Percentiles rank a stretch among this genome's conserved stretches.
Conservation (phyloP, 768 basidiomycete species). For the Calocera cornea region DNA sequence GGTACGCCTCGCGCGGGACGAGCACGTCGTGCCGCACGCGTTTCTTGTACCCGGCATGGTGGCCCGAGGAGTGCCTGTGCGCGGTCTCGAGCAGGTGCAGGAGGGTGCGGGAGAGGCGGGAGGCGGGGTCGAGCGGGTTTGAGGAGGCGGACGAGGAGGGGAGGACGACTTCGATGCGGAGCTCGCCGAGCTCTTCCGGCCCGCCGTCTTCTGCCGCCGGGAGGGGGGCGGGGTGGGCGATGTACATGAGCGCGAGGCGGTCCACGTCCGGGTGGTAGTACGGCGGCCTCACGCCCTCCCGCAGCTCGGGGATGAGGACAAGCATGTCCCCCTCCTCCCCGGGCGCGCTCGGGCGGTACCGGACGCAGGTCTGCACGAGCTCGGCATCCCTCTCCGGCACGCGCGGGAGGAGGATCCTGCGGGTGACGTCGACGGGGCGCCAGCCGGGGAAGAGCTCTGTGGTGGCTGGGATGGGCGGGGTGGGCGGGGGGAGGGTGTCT, state of each 20-base stretch:
- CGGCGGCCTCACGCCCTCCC: slow-evolving; percentile 40
- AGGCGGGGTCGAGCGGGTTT: slow-evolving; percentile 39
- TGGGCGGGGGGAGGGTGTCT: slow-evolving; percentile 27
- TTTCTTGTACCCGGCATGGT: slow-evolving; percentile 69
- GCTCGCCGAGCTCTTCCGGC: neutral
- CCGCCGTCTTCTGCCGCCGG: slow-evolving; percentile 14
- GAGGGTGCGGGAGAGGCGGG: slow-evolving; percentile 67
- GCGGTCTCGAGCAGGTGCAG: slow-evolving; percentile 68
- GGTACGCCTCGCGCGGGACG: slow-evolving; percentile 62
- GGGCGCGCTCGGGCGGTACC: slow-evolving; percentile 35
- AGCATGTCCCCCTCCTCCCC: slow-evolving; percentile 17
- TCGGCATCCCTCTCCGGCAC: slow-evolving; percentile 60
- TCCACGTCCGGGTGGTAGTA: slow-evolving; percentile 81
- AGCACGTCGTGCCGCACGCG: slow-evolving; percentile 72
- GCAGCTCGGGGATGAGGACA: slow-evolving; percentile 26
- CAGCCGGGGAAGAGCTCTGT: slow-evolving; percentile 25
- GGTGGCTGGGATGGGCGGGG: neutral
- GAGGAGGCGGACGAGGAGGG: slow-evolving; percentile 26
- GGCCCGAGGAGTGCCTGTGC: slow-evolving; percentile 82
- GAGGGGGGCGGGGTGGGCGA: slow-evolving; percentile 25
- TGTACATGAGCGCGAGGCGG: slow-evolving; percentile 70
- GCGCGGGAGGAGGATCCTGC: slow-evolving; percentile 59
- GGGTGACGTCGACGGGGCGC: slow-evolving; percentile 38
- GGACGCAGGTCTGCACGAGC: slow-evolving; percentile 64
- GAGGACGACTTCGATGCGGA: slow-evolving; percentile 50